A percentile compares a stretch with the other conserved stretches of the same genome.
These are phyloP conservation scores for Penstemon eatonii DNA, from an alignment of 257 asterid genomes.

Conservation along the genomic window DNA sequence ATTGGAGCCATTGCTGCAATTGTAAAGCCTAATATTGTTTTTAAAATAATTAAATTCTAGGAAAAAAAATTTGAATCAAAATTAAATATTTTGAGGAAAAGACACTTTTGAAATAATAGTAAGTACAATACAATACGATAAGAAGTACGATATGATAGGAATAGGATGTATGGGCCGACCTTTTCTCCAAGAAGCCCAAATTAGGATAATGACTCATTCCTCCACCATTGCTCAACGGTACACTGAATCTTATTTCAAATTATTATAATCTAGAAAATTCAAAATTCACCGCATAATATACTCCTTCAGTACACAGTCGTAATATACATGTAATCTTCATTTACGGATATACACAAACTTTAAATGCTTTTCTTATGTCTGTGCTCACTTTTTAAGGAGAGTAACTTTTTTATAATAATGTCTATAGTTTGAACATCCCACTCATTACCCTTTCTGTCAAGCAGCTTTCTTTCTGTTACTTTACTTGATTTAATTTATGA, in stretches of 20 bases:
- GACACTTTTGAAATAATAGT: no score
- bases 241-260: slow-evolving; percentile 32
- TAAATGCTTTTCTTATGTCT: slow-evolving; percentile 23
- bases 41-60: no score
- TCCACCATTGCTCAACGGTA: slow-evolving; percentile 49
- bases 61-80: no score
- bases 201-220: not conserved
- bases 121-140: no score
- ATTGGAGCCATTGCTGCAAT: no score
- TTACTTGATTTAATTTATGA: slow-evolving; percentile 20
- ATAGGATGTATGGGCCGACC: not conserved
- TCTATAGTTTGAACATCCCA: slow-evolving; percentile 22
- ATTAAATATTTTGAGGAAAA: no score
- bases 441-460: slow-evolving; percentile 25
- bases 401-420: slow-evolving; percentile 21
- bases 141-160: no score
- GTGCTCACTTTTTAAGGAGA: slow-evolving; percentile 16
- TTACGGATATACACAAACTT: slow-evolving; percentile 23
- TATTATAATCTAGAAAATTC: slow-evolving; percentile 27
- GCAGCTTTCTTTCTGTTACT: slow-evolving; percentile 17
- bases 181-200: slow-evolving; percentile 22
- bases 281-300: slow-evolving; percentile 17
- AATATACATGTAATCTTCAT: slow-evolving; percentile 14
- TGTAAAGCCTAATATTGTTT: no score
- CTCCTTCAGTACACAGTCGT: not conserved